Evolutionary conservation across 371 early-diverging fungal species (phyloP), one percentile per base, ranked within the genome.

Genomic region (Mucor sp.): DNA sequence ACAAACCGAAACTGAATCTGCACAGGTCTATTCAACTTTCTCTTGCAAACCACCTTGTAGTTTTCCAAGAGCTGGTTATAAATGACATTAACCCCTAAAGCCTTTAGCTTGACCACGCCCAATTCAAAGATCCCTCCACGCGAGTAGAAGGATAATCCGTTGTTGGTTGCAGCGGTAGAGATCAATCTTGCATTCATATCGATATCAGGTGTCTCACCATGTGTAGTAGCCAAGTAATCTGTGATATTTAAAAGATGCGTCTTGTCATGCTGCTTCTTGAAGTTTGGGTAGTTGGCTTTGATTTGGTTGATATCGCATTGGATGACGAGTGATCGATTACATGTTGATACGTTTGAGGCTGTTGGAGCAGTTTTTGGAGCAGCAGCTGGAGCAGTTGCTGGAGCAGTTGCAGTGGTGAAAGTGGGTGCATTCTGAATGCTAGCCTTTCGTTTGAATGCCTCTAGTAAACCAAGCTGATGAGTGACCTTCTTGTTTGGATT

Each of bases 1-100:
- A 15, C 35, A 33, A 19, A 61, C 64, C 47, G 60, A 17, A 66
- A 33, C 59, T 62, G 43, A 28, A 72, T 63, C 14, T 69, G 70
- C 0, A 75, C 58, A 2, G 72, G 70, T 25, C 67, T 43, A 4
- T 64, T 33, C 11, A 72, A 32, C 0, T 3, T 14, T 11, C 50
- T 64, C 23, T 67, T 66, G 28, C 62, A 61, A 3, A 33, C 41
- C 1, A 75, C 7, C 55, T 50, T 57, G 9, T 53, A 48, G 0
- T 41, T 21, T 3, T 53, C 33, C 9, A 60, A 30, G 11, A 75
- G 7, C n/a, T 59, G 14, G 1, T 68, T 60, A 19, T 66, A 62
- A 6, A 33, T 58, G 27, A 7, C 32, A 12, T 65, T 25, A 4
- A 65, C n/a, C 15, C 15, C 25, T 0, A 65, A 17, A 3, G 41